Evolutionary conservation across 2,329 filamentous ascomycete species (phyloP).

Genomic region (Aspergillus ruber): DNA sequence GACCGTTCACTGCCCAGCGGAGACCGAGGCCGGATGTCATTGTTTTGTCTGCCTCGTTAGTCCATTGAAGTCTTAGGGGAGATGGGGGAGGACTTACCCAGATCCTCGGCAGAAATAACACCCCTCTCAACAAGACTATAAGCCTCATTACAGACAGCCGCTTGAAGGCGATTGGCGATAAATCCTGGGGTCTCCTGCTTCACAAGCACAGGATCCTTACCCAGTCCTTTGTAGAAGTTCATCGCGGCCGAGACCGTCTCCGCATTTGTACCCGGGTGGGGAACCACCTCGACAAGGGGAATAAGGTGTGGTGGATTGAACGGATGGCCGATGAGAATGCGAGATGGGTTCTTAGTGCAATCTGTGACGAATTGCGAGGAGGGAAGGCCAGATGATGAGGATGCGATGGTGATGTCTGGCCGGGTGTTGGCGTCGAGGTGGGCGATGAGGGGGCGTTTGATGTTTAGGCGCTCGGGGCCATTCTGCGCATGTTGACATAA

Average conservation of each 20-base stretch:
- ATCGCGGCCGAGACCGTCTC: conserved; percentile 1
- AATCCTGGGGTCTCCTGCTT: conserved; percentile 39
- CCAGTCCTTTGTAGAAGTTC: conserved; percentile 35
- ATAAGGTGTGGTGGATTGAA: conserved; percentile 10
- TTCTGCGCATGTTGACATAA: conserved; percentile 3
- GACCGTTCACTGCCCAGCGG: conserved; percentile 12
- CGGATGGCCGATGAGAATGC: conserved; percentile 7
- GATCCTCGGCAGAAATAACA: conserved; percentile 15
- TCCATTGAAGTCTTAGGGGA: too few relatives aligned
- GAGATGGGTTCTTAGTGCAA: conserved; percentile 5
- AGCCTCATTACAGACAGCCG: conserved; percentile 32
- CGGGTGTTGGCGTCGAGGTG: conserved; percentile 12
- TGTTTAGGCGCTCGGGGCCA: conserved; percentile 10
- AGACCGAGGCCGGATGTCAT: conserved; percentile 11
- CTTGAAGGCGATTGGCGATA: conserved; percentile 43
- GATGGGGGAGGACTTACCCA: conserved; percentile 6
- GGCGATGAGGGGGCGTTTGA: conserved; percentile 12
- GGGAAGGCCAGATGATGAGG: conserved; percentile 10
- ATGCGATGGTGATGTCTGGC: conserved; percentile 9
- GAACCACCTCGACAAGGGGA: conserved; percentile 8
- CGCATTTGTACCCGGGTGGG: conserved; percentile 1
- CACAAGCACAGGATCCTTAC: conserved; percentile 37
- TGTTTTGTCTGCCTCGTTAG: too few relatives aligned
- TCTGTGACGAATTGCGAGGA: conserved; percentile 5
- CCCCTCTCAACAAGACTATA: conserved; percentile 29